These are phyloP conservation scores for Diplodia mutila DNA, from an alignment of 2,329 filamentous ascomycete species.

Conservation along the genomic window DNA sequence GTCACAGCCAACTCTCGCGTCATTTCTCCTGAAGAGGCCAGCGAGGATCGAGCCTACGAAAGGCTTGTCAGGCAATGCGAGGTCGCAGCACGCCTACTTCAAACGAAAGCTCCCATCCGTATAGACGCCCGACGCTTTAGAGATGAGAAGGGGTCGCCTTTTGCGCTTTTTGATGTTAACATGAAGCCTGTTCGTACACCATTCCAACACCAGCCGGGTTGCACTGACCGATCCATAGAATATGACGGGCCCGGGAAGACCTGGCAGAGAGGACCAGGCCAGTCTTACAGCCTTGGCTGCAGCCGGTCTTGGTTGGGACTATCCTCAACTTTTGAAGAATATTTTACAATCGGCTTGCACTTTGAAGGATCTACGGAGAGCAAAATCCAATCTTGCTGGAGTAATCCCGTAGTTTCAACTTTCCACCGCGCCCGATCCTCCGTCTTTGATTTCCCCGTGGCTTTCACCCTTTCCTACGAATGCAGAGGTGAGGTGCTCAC, in stretches of 20 bases:
- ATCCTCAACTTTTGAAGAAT: conserved; percentile 42
- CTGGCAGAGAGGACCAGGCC: conserved; percentile 53
- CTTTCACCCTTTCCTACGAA: not conserved
- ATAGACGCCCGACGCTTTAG: conserved; percentile 52
- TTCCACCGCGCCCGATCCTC: too few relatives aligned
- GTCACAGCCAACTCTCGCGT: conserved; percentile 54
- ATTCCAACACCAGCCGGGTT: not conserved
- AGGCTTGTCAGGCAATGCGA: conserved; percentile 47
- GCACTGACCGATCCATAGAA: conserved; percentile 37
- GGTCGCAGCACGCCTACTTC: conserved; percentile 44
- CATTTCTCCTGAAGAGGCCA: conserved; percentile 39
- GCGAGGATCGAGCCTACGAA: conserved; percentile 39
- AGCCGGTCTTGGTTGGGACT: conserved; percentile 49
- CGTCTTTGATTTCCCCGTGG: not conserved
- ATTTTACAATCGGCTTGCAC: conserved; percentile 35
- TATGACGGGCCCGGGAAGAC: conserved; percentile 54
- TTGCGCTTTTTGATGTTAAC: conserved; percentile 57
- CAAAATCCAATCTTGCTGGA: too few relatives aligned
- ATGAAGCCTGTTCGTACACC: conserved; percentile 53
- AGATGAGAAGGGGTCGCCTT: conserved; percentile 36
- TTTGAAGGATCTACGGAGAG: conserved; percentile 3
- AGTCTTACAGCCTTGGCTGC: conserved; percentile 53
- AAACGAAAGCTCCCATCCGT: conserved; percentile 50
- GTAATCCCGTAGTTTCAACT: too few relatives aligned
- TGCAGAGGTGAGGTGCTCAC: not conserved